phyloP scores from a whole-genome alignment of 2,329 filamentous ascomycete species.

The Fusarium annulatum region DNA sequence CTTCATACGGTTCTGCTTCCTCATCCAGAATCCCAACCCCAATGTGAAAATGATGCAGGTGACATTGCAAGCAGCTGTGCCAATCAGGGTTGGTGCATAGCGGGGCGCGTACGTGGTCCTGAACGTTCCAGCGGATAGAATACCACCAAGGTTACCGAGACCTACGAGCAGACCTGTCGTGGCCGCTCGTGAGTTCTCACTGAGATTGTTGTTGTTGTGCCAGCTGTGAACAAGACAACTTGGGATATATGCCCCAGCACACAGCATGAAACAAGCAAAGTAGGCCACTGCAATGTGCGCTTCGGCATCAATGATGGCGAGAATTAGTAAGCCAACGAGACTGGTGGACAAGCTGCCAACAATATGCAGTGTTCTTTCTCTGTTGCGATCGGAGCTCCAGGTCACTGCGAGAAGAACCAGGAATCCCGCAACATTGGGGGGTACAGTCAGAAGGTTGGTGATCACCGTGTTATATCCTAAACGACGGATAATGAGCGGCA shows the following conservation, averaged over 20 bases:
- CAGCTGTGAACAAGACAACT: constrained; percentile 60
- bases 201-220: constrained; percentile 65
- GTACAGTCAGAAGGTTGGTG: background rate
- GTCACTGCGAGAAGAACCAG: background rate
- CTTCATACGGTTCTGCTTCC: background rate
- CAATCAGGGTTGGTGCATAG: constrained; percentile 59
- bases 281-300: constrained; percentile 55
- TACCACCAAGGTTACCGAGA: constrained; percentile 60
- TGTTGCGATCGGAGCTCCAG: background rate
- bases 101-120: constrained; percentile 60
- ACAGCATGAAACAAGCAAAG: constrained; percentile 62
- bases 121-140: constrained; percentile 59
- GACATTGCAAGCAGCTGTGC: constrained; percentile 51
- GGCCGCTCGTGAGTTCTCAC: constrained; percentile 59
- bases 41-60: constrained; percentile 35
- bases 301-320: background rate
- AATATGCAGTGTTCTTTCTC: constrained; percentile 1
- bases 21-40: constrained; percentile 20
- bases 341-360: background rate
- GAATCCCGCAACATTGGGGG: background rate
- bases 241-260: constrained; percentile 58
- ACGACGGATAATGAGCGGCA: background rate
- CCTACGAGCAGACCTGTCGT: constrained; percentile 61
- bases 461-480: background rate
- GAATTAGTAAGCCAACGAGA: background rate